A percentile compares a stretch with the other conserved stretches of the same genome.
phyloP scores from a whole-genome alignment of 352 stramenopile species.

The Labyrinthula sp. region DNA sequence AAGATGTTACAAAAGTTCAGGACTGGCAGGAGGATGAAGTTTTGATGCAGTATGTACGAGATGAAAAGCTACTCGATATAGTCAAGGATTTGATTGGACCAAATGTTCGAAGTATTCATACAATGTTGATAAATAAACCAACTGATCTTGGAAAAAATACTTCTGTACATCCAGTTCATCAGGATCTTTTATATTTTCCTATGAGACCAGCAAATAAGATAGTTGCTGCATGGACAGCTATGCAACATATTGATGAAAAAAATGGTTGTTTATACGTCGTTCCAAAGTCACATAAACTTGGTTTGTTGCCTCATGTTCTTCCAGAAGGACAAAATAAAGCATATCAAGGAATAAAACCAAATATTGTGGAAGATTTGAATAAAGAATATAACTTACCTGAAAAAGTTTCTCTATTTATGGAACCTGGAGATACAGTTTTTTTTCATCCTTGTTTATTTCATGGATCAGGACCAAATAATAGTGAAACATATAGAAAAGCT shows the following conservation, averaged over 20 bases:
- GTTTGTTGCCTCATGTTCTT: constrained; percentile 14
- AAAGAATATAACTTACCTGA: constrained; percentile 22
- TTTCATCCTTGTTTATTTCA: constrained; percentile 27
- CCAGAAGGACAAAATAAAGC: constrained; percentile 25
- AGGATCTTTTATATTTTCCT: constrained; percentile 29
- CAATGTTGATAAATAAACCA: constrained; percentile 31
- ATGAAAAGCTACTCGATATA: constrained; percentile 11
- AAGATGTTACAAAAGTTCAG: constrained; percentile 27
- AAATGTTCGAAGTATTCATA: constrained; percentile 21
- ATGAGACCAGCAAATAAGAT: constrained; percentile 18
- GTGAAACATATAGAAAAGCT: constrained; percentile 12
- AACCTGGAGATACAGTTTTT: constrained; percentile 27
- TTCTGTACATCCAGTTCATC: constrained; percentile 24
- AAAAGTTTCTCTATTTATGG: constrained; percentile 23
- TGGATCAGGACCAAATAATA: constrained; percentile 15
- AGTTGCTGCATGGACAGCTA: constrained; percentile 22
- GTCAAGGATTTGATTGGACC: constrained; percentile 19
- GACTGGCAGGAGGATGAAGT: constrained; percentile 27
- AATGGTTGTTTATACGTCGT: constrained; percentile 26
- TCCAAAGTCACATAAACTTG: constrained; percentile 11
- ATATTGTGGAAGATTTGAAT: constrained; percentile 12
- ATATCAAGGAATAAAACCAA: constrained; percentile 29
- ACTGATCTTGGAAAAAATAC: constrained; percentile 24
- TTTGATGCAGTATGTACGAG: constrained; percentile 20
- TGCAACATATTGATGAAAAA: constrained; percentile 23